A percentile compares a stretch with the other conserved stretches of the same genome.
These are phyloP conservation scores for Pseudogymnoascus sp. DNA, from an alignment of 2,329 filamentous ascomycete species.

Conservation along the genomic window DNA sequence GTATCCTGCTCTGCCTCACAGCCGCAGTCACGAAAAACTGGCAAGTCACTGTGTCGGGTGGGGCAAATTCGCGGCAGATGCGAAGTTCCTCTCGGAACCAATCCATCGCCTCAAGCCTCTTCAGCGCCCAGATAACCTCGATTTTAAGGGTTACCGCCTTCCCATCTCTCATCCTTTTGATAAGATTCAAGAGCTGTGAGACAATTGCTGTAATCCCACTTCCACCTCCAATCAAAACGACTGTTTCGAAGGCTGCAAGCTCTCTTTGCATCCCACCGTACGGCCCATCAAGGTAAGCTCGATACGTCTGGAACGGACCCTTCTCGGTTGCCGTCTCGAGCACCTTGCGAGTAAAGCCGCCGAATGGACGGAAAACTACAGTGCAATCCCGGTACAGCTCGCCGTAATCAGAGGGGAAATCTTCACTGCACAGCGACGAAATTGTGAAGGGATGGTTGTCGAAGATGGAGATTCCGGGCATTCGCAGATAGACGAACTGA, in stretches of 20 bases:
- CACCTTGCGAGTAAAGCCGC: constrained; percentile 80
- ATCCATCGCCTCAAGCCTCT: constrained; percentile 85
- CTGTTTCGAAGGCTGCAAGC: constrained; percentile 85
- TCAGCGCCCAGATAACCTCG: constrained; percentile 89
- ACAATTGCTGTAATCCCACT: constrained; percentile 92
- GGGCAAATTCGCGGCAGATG: constrained; percentile 83
- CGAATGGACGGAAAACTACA: constrained; percentile 84
- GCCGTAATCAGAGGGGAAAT: constrained; percentile 87
- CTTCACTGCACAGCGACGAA: constrained; percentile 82
- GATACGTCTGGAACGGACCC: constrained; percentile 84
- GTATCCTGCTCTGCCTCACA: constrained; percentile 33
- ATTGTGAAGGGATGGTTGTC: constrained; percentile 97
- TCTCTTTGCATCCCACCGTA: constrained; percentile 92
- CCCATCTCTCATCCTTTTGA: constrained; percentile 90
- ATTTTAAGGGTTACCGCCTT: constrained; percentile 89
- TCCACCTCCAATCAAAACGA: constrained; percentile 86
- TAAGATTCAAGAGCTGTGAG: constrained; percentile 84
- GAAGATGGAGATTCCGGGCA: constrained; percentile 83
- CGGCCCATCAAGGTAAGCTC: constrained; percentile 85
- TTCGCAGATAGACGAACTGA: constrained; percentile 89
- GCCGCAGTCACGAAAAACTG: constrained; percentile 90
- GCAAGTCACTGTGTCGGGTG: constrained; percentile 80
- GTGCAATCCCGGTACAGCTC: constrained; percentile 82
- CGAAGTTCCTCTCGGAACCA: constrained; percentile 95
- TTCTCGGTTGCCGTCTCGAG: constrained; percentile 76